Evolutionary conservation across 1,284 basidiomycete genomes (phyloP).

Genomic region (Ustilago sp.): DNA sequence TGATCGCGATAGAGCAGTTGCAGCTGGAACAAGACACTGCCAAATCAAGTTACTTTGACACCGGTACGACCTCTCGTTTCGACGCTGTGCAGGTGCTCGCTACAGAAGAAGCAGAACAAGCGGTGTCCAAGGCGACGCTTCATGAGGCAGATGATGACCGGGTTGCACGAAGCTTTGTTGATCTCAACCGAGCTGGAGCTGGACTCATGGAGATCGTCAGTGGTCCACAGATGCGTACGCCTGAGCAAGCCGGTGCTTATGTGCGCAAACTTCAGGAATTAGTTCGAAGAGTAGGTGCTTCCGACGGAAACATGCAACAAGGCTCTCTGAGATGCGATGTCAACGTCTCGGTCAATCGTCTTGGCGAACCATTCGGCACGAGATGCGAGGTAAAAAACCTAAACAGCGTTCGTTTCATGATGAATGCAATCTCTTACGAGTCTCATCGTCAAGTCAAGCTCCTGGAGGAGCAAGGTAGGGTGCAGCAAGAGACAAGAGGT

Average conservation of each 20-base stretch:
- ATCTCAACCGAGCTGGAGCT: slow-evolving; percentile 89
- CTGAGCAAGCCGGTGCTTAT: slow-evolving; percentile 92
- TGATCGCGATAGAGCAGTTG: slow-evolving; percentile 88
- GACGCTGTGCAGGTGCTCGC: background rate
- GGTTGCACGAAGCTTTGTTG: slow-evolving; percentile 73
- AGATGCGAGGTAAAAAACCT: slow-evolving; percentile 98
- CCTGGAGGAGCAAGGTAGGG: slow-evolving; percentile 72
- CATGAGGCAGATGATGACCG: slow-evolving; percentile 71
- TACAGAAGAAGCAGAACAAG: background rate
- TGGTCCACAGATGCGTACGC: slow-evolving; percentile 87
- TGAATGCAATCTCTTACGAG: slow-evolving; percentile 84
- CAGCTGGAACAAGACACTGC: slow-evolving; percentile 98
- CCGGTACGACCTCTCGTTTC: slow-evolving; percentile 67
- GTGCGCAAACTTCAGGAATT: slow-evolving; percentile 85
- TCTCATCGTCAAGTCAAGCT: slow-evolving; percentile 78
- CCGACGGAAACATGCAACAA: slow-evolving; percentile 97
- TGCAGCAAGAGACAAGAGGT: slow-evolving; percentile 89
- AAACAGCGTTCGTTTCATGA: slow-evolving; percentile 88
- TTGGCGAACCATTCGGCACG: slow-evolving; percentile 79
- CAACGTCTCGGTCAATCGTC: slow-evolving; percentile 79
- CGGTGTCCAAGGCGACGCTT: background rate
- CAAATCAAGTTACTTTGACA: slow-evolving; percentile 78
- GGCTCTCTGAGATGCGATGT: slow-evolving; percentile 84
- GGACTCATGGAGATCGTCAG: slow-evolving; percentile 97
- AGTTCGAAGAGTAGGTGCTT: slow-evolving; percentile 84